Conservation (phyloP, 352 stramenopile species). For the Pythium apleroticum region DNA sequence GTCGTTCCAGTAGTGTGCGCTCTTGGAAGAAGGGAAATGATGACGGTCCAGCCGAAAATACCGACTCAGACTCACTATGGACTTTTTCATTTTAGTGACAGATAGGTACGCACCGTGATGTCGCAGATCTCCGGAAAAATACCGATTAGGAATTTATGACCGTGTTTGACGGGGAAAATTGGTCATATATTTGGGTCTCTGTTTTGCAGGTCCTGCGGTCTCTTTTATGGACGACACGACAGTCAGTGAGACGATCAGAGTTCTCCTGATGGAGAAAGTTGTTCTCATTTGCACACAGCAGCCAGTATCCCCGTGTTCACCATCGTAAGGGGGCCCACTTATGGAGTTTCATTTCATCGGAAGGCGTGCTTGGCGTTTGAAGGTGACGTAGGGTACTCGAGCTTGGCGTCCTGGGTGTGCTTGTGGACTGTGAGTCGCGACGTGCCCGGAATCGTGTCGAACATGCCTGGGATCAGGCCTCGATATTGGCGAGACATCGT, state of each 20-base stretch:
- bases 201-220: neutral
- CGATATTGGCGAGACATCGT: constrained; percentile 43
- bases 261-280: no score
- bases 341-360: no score
- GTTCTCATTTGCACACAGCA: no score
- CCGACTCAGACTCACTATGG: neutral
- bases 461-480: constrained; percentile 55
- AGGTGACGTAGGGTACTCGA: constrained; percentile 46
- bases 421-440: constrained; percentile 43
- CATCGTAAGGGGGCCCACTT: no score
- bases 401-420: constrained; percentile 22
- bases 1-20: neutral
- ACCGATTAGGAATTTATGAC: neutral
- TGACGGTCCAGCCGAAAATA: neutral
- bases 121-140: neutral
- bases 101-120: neutral
- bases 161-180: neutral
- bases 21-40: neutral
- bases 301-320: no score
- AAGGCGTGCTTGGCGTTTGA: constrained; percentile 22
- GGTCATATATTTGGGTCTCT: neutral
- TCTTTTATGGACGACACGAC: neutral
- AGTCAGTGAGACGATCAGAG: no score
- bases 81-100: neutral
- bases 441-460: constrained; percentile 52